A percentile compares a stretch with the other conserved stretches of the same genome.
Conservation (phyloP, 495 filamentous ascomycete genomes). For the Massariosphaeria phaeospora region DNA sequence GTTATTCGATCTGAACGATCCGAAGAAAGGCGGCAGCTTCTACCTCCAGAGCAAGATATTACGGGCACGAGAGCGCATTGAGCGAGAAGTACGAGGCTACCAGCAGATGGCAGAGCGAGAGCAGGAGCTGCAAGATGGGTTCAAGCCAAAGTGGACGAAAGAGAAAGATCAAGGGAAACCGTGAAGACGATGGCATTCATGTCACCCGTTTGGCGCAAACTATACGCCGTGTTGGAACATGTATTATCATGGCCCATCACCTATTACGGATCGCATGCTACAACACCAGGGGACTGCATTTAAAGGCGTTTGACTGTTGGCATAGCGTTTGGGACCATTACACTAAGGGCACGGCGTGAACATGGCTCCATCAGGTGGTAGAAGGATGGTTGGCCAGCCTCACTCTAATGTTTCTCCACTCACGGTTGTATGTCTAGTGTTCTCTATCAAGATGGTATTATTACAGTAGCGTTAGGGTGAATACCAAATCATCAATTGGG, state of each 20-base stretch:
- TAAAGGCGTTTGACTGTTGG: conserved; percentile 24
- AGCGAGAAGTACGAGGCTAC: conserved; percentile 59
- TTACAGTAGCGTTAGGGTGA: no score
- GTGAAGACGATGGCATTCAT: not conserved
- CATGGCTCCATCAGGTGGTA: not conserved
- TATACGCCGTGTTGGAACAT: not conserved
- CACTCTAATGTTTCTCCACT: conserved; percentile 12
- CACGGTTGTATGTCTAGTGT: conserved; percentile 6
- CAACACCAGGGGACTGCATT: no score
- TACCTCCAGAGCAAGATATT: conserved; percentile 97
- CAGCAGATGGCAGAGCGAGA: conserved; percentile 48
- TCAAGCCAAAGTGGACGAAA: conserved; percentile 93
- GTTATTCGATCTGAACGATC: conserved; percentile 89
- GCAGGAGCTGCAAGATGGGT: conserved; percentile 74
- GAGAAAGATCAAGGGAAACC: conserved; percentile 41
- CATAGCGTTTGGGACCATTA: conserved; percentile 16
- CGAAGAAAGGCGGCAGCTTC: conserved; percentile 91
- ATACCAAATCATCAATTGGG: no score
- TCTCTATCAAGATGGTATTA: not conserved
- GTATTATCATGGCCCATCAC: no score
- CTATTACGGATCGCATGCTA: no score
- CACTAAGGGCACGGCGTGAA: no score
- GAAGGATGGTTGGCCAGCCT: no score
- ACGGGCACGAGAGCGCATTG: conserved; percentile 83
- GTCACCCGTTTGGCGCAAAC: not conserved